phyloP scores from a whole-genome alignment of 768 basidiomycete species.

The Boletus speciosus region DNA sequence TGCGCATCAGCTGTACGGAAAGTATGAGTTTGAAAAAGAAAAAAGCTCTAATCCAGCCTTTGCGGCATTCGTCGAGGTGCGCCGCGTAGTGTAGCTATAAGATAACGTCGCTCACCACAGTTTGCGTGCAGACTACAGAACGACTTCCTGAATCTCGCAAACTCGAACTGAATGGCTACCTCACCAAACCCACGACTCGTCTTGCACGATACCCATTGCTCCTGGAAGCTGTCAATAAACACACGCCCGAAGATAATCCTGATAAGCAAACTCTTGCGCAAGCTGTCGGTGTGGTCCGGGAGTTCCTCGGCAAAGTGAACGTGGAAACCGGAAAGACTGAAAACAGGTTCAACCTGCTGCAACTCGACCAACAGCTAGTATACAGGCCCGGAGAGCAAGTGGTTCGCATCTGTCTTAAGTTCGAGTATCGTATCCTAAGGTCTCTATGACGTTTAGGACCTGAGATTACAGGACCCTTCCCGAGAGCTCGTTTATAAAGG shows the following conservation, averaged over 20 bases:
- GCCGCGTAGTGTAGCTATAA: conserved; percentile 7
- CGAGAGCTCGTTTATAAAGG: conserved; percentile 93
- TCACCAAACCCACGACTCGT: conserved; percentile 97
- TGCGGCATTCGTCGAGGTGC: conserved; percentile 91
- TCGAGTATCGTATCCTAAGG: background rate
- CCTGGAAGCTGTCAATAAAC: conserved; percentile 87
- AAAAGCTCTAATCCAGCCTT: conserved; percentile 91
- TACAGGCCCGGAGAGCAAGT: conserved; percentile 90
- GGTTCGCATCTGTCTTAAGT: conserved; percentile 44
- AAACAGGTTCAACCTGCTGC: conserved; percentile 92
- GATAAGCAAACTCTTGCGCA: conserved; percentile 79
- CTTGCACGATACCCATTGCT: conserved; percentile 95
- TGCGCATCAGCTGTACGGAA: conserved; percentile 95
- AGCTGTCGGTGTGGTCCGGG: conserved; percentile 72
- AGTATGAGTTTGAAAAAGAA: conserved; percentile 99
- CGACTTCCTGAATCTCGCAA: conserved; percentile 93
- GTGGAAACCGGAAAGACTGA: conserved; percentile 92
- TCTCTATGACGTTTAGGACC: conserved; percentile 49
- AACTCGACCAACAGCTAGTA: conserved; percentile 87
- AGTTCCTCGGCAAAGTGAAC: conserved; percentile 86
- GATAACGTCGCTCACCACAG: background rate
- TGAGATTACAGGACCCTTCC: conserved; percentile 81
- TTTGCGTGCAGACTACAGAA: conserved; percentile 67
- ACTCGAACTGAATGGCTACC: conserved; percentile 94
- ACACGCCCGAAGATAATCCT: conserved; percentile 85